These are phyloP conservation scores for grape (Vitis vinifera) DNA, from an alignment of 164 flowering plant genomes.

Conservation along the genomic window ASM3070453v1 NC_081816.1:13729501-13730000, in stretches of 20 bases:
- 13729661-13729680: not conserved
- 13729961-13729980: not conserved
- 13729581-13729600: no score
- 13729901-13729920: not conserved
- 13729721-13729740: conserved; percentile 75
- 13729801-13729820: no score
- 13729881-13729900: not conserved
- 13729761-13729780: conserved; percentile 70
- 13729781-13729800: not conserved
- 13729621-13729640: no score
- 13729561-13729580: no score
- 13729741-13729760: conserved; percentile 88
- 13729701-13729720: conserved; percentile 46
- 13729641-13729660: no score
- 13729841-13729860: no score
- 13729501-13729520: no score
- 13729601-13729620: no score
- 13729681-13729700: not conserved
- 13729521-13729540: no score
- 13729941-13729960: not conserved
- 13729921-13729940: not conserved
- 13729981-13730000: not conserved
- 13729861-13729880: no score
- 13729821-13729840: no score
- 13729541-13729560: no score